Evolutionary conservation across 192 early-diverging fungal genomes (phyloP), one percentile per base, ranked within the genome.

Genomic region (Coemansia sp.): DNA sequence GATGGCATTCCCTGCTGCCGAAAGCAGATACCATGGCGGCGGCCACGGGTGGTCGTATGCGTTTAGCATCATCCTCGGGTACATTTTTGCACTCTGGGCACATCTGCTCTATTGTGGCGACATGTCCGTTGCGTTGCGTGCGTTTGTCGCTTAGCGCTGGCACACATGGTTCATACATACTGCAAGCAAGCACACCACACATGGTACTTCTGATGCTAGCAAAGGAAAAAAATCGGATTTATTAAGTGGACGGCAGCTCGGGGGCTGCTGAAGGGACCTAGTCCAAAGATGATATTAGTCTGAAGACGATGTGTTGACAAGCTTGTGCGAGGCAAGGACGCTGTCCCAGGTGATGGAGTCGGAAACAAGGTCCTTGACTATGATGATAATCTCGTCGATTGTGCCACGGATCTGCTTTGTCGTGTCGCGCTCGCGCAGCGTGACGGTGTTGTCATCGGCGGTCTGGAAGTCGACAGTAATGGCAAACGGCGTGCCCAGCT

Each of bases 401-500:
- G 85, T 64, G 57, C 88, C 93, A 39, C 97, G 90, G 70, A 97
- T 94, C 80, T 99, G 97, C 84, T 92, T 91, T 35, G 90, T 93
- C 26, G 95, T 90, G 71, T 99, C 97, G 52, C 97, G 90, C 82
- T 98, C 95, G 58, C 97, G 91, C 46, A 99, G 83, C 15, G 97
- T 99, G 34, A 99, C 91, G 12, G 94, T 95, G 58, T 84, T 63
- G 71, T 99, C 97, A 74, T 95, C 84, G 42, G 89, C 88, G n/a
- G 96, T 93, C 68, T 96, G 91, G 89, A 99, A 98, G 83, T 99
- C 97, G 33, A 99, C 90, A 13, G 97, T 99, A 73, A 99, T 86
- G 30, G 90, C 96, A 78, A 95, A 99, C 35, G 95, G 95, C 40
- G 92, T 99, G 63, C 97, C 97, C 30, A 99, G 75, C 78, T 99